Evolutionary conservation across 2,329 filamentous ascomycete genomes (phyloP).

Genomic region (Beauveria medogensis): DNA sequence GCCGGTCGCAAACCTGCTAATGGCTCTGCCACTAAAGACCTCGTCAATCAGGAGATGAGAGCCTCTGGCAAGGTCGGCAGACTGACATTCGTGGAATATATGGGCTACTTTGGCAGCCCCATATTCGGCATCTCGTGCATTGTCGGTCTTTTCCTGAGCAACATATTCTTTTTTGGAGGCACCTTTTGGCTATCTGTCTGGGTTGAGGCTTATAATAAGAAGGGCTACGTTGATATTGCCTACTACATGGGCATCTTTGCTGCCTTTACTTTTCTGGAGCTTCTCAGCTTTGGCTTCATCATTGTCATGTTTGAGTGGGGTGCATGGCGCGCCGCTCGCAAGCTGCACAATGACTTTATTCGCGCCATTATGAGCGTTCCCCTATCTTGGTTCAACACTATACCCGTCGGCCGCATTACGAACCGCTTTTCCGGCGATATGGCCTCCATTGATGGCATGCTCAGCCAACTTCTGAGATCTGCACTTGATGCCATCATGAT

Average conservation of each 20-base stretch:
- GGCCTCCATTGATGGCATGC: conserved; percentile 42
- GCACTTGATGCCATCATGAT: conserved; percentile 34
- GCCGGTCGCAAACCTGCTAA: conserved; percentile 25
- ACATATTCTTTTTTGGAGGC: conserved; percentile 33
- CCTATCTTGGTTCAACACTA: conserved; percentile 48
- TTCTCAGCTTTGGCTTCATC: conserved; percentile 32
- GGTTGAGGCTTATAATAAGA: conserved; percentile 42
- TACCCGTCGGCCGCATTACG: conserved; percentile 43
- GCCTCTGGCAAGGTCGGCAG: conserved; percentile 37
- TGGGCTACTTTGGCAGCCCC: conserved; percentile 42
- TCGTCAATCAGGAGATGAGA: conserved; percentile 40
- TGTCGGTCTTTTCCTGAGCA: conserved; percentile 30
- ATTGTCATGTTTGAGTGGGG: conserved; percentile 45
- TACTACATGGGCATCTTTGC: conserved; percentile 49
- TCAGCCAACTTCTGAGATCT: conserved; percentile 37
- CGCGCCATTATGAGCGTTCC: conserved; percentile 44
- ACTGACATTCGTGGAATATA: conserved; percentile 40
- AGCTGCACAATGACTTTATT: conserved; percentile 45
- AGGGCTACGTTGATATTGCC: conserved; percentile 34
- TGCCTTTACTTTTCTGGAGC: conserved; percentile 34
- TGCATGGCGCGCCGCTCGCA: conserved; percentile 47
- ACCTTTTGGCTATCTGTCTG: conserved; percentile 44
- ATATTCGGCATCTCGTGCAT: conserved; percentile 33
- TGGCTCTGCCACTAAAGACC: conserved; percentile 30
- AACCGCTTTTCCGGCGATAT: conserved; percentile 52